Percentiles rank a stretch among this genome's conserved stretches.
These are phyloP conservation scores for Spatholobus suberectus DNA, from an alignment of 306 rosid species.

Conservation along the genomic window DNA sequence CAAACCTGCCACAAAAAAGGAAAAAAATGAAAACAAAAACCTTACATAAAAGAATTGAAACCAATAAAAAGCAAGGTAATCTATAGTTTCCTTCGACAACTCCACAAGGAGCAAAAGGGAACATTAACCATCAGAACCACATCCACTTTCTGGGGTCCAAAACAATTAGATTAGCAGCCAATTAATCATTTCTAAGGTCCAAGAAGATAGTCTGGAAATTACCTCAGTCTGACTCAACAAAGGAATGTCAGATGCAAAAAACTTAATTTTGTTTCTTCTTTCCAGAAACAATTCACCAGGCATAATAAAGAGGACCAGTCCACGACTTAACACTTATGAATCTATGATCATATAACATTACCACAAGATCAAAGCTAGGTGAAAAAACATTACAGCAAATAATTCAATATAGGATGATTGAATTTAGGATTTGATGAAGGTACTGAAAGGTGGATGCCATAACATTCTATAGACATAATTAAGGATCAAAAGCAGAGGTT, in stretches of 20 bases:
- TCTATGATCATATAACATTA: neutral
- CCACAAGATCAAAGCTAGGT: no score
- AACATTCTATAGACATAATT: neutral
- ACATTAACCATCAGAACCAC: slow-evolving; percentile 22
- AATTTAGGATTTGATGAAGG: neutral
- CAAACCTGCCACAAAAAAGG: slow-evolving; percentile 80
- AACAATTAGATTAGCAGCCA: neutral
- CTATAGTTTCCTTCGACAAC: no score
- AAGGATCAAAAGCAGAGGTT: neutral
- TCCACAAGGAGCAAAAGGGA: no score
- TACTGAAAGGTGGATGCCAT: neutral
- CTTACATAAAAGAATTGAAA: neutral
- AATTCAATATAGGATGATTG: neutral
- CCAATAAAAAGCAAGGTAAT: no score
- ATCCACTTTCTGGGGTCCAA: neutral
- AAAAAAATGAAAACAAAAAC: neutral
- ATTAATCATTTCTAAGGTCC: no score
- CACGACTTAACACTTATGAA: neutral
- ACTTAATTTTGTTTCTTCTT: no score
- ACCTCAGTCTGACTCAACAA: no score
- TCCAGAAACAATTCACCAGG: no score
- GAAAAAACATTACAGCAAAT: neutral
- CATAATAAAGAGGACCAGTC: no score
- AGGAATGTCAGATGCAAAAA: no score
- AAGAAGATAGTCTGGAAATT: no score